Base-by-base conservation (phyloP, 2,329 filamentous ascomycete species). In the Paracamarosporium sp. region DNA sequence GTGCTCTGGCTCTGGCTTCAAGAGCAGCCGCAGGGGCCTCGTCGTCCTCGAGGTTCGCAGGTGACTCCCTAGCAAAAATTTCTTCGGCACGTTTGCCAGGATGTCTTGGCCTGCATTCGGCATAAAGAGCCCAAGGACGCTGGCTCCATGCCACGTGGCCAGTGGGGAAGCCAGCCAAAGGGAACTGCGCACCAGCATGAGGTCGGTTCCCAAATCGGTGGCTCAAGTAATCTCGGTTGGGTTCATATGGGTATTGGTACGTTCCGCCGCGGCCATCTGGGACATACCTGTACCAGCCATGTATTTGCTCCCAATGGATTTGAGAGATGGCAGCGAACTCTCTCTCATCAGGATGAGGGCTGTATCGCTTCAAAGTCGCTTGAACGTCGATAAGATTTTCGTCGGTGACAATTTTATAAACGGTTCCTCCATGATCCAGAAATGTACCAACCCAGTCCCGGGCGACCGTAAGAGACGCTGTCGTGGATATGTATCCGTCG, bases 401-500 rank as follows among this genome's bases (percentile, higher is more conserved):
- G 15, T 41, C 50, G 3, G 35, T 31, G 20, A 36, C 50, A 22
- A 52, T 52, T 20, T 28, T 41, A 17, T 52, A 52, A 5, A 52
- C 50, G 13, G 6, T 24, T 15, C 50, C 50, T 20, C 28, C 5
- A n/a, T 50, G 28, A 17, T n/a, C n/a, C n/a, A n/a, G n/a, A n/a
- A 20, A n/a, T 15, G 43, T 8, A 4, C 9, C 9, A 9, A 52
- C 36, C 50, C 50, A 52, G 35, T 27, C 35, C 11, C 43, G 15
- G 25, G 50, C 50, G 2, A 52, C 35, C 9, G 27, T 13, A 36
- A 11, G 15, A 3, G 31, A 28, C 28, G 20, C 31, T 12, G 50
- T 52, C 4, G 50, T 52, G 7, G 50, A 52, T n/a, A 52, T 25
- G 40, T 24, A 52, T 11, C 50, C 50, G 15, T 52, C 50, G 17